Conservation (phyloP, 1,139 yeast species). For the Taphrina flavorubra region DNA sequence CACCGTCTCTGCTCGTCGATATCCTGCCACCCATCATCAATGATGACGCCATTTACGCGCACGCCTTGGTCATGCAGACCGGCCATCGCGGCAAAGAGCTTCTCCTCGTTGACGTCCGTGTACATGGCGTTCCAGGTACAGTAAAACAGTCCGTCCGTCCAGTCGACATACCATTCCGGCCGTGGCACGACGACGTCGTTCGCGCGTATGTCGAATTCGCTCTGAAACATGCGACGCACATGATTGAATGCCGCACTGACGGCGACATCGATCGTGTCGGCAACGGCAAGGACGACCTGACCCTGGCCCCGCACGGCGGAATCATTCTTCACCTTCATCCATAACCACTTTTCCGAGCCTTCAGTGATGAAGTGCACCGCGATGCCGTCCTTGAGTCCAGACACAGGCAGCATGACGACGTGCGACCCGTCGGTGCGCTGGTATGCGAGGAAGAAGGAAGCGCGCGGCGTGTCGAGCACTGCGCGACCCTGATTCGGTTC, state of each 20-base stretch:
- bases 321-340: constrained; percentile 23
- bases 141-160: constrained; percentile 48
- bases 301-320: neutral
- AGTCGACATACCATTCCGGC: constrained; percentile 36
- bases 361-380: constrained; percentile 11
- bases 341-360: neutral
- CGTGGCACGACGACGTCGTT: constrained; percentile 10
- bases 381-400: constrained; percentile 16
- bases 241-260: constrained; percentile 14
- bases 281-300: constrained; percentile 8
- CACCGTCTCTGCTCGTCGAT: constrained; percentile 47
- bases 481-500: constrained; percentile 28
- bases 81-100: constrained; percentile 47
- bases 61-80: constrained; percentile 48
- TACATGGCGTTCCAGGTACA: constrained; percentile 53
- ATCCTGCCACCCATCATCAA: constrained; percentile 52
- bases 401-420: constrained; percentile 18
- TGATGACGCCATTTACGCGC: constrained; percentile 48
- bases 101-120: constrained; percentile 46
- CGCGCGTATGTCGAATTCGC: neutral
- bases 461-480: constrained; percentile 21
- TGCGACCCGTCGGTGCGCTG: constrained; percentile 24
- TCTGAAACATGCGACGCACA: constrained; percentile 6
- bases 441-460: constrained; percentile 10
- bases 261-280: constrained; percentile 1